Evolutionary conservation across 192 early-diverging fungal species (phyloP), one percentile per base, ranked within the genome.

Genomic region (Coemansia sp.): DNA sequence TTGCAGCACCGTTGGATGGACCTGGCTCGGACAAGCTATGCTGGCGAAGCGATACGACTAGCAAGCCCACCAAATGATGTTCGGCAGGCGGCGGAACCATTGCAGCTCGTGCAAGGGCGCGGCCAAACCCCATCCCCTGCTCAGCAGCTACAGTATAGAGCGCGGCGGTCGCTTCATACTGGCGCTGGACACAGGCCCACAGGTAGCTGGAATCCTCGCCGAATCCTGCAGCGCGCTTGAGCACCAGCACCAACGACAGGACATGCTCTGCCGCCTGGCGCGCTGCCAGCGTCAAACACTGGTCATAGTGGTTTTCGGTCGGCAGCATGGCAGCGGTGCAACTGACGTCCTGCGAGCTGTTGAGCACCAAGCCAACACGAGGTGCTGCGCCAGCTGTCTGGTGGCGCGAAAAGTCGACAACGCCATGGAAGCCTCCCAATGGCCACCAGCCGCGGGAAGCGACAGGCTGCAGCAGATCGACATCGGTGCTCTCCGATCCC

Each of bases 181-280:
- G 68, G 8, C 56, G 52, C 30, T 22, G 48, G 16, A 53, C 35
- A 2, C 27, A 19, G 0, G 56, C 61, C 68, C 68, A 71, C 22
- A 64, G 60, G 27, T 64, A 60, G 41, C 59, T 62, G 56, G 51
- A 42, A 11, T 16, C 32, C 26, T 27, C 40, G 34, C 60, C 66
- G 44, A 69, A 69, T 17, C 67, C 67, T 9, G 26, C 16, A n/a
- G n/a, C n/a, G 14, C 25, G 41, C 35, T 25, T 29, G 27, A 71
- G 36, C 12, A 71, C 35, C 0, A 7, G 43, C 8, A 52, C 61
- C 31, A 71, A 6, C 11, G 32, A n/a, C 33, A 38, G n/a, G 7
- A 61, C 36, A 20, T 72, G 68, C 35, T 72, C 48, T 1, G 53
- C 34, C 22, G 44, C 47, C 44, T 72, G 68, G 1, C 68, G 61